phyloP scores from a whole-genome alignment of 2,329 filamentous ascomycete species.

The Epichloe typhina region DNA sequence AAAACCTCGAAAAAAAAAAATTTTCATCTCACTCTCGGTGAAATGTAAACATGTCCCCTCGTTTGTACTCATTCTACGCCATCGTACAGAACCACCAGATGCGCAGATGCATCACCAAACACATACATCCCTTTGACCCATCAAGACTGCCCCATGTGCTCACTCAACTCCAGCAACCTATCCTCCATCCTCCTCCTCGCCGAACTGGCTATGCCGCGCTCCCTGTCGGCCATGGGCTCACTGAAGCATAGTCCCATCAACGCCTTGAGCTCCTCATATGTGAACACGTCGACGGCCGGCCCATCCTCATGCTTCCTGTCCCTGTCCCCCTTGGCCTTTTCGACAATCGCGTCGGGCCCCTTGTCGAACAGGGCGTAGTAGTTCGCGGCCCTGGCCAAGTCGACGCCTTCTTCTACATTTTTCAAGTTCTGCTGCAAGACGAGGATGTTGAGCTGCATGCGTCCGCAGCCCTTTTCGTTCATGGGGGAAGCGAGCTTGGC shows the following conservation, averaged over 20 bases:
- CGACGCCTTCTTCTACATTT: slow-evolving; percentile 66
- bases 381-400: slow-evolving; percentile 47
- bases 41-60: background rate
- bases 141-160: slow-evolving; percentile 53
- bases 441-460: slow-evolving; percentile 86
- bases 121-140: background rate
- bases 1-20: too few species aligned
- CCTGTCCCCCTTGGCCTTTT: slow-evolving; percentile 40
- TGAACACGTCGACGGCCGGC: slow-evolving; percentile 33
- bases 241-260: slow-evolving; percentile 56
- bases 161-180: slow-evolving; percentile 55
- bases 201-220: slow-evolving; percentile 52
- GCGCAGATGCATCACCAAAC: background rate
- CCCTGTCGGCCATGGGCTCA: slow-evolving; percentile 50
- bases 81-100: background rate
- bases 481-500: slow-evolving; percentile 62
- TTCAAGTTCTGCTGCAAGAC: slow-evolving; percentile 95
- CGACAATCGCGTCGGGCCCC: slow-evolving; percentile 52
- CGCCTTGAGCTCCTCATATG: slow-evolving; percentile 53
- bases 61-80: background rate
- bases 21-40: too few species aligned
- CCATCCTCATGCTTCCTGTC: slow-evolving; percentile 21
- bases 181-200: slow-evolving; percentile 59
- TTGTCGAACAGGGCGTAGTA: slow-evolving; percentile 58
- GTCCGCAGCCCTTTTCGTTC: slow-evolving; percentile 70